phyloP scores from a whole-genome alignment of 768 basidiomycete genomes.

The Plicaturopsis crispa region DNA sequence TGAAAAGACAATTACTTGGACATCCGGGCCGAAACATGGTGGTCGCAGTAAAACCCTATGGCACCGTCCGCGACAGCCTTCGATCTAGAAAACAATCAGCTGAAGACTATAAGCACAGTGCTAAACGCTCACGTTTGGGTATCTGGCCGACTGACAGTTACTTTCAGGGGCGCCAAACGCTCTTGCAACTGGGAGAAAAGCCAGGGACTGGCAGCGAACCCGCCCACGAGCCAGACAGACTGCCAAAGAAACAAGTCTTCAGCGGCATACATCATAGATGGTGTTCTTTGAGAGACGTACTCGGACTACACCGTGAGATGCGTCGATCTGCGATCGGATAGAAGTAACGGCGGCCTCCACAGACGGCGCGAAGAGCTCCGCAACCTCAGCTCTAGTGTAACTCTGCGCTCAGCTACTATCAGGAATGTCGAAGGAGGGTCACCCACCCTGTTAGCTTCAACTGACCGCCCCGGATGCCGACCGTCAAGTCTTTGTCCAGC shows the following conservation, averaged over 20 bases:
- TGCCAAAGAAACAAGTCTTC: conserved; percentile 26
- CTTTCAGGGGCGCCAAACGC: conserved; percentile 43
- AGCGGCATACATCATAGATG: conserved; percentile 5
- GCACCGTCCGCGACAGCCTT: conserved; percentile 84
- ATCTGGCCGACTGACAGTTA: conserved; percentile 69
- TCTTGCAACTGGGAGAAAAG: conserved; percentile 70
- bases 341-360: conserved; percentile 64
- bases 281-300: too few relatives aligned
- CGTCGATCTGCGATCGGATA: conserved; percentile 65
- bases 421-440: conserved; percentile 15
- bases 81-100: conserved; percentile 36
- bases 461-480: conserved; percentile 66
- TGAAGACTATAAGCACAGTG: conserved; percentile 7
- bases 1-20: too few relatives aligned
- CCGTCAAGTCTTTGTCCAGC: conserved; percentile 62
- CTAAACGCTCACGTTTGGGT: conserved; percentile 56
- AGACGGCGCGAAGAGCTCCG: conserved; percentile 73
- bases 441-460: conserved; percentile 63
- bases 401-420: background rate
- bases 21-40: conserved; percentile 76
- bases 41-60: conserved; percentile 79
- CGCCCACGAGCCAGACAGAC: conserved; percentile 82
- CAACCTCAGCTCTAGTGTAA: conserved; percentile 37
- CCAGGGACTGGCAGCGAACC: conserved; percentile 80
- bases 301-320: conserved; percentile 60